A percentile compares a stretch with the other conserved stretches of the same genome.
Evolutionary conservation across 495 filamentous ascomycete species (phyloP).

Genomic region (Thermochaetoides thermophila): DNA sequence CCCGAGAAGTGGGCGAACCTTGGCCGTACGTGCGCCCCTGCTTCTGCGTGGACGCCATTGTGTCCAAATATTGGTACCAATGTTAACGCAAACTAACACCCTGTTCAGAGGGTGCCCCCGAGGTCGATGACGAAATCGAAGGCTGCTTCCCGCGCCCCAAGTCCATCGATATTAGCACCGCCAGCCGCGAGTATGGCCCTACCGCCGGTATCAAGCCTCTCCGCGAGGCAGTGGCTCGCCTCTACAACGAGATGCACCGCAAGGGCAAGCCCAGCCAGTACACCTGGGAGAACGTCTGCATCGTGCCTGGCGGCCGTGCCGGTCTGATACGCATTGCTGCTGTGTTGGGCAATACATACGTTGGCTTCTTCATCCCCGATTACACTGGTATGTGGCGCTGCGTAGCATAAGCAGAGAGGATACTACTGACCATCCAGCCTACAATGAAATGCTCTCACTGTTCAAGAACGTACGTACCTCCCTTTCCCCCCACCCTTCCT

Average conservation of each 20-base stretch:
- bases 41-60: background rate
- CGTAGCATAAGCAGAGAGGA: background rate
- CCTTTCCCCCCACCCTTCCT: background rate
- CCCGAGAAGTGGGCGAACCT: slow-evolving; percentile 82
- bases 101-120: slow-evolving; percentile 59
- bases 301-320: slow-evolving; percentile 85
- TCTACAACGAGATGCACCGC: slow-evolving; percentile 89
- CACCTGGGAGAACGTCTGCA: slow-evolving; percentile 98
- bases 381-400: slow-evolving; percentile 27
- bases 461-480: slow-evolving; percentile 59
- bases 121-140: slow-evolving; percentile 85
- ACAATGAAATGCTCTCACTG: slow-evolving; percentile 90
- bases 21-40: slow-evolving; percentile 35
- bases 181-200: slow-evolving; percentile 78
- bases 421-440: slow-evolving; percentile 34
- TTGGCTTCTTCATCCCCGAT: slow-evolving; percentile 74
- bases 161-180: slow-evolving; percentile 60
- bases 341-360: slow-evolving; percentile 80
- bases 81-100: slow-evolving; percentile 2
- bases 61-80: too few species aligned
- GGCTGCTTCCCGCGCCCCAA: slow-evolving; percentile 79
- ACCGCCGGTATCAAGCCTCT: slow-evolving; percentile 88
- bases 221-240: slow-evolving; percentile 71
- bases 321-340: slow-evolving; percentile 90
- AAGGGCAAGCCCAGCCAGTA: slow-evolving; percentile 81